These are phyloP conservation scores for Saccharomycopsis oosterbeekiorum DNA, from an alignment of 805 yeast genomes.

Conservation along the genomic window DNA sequence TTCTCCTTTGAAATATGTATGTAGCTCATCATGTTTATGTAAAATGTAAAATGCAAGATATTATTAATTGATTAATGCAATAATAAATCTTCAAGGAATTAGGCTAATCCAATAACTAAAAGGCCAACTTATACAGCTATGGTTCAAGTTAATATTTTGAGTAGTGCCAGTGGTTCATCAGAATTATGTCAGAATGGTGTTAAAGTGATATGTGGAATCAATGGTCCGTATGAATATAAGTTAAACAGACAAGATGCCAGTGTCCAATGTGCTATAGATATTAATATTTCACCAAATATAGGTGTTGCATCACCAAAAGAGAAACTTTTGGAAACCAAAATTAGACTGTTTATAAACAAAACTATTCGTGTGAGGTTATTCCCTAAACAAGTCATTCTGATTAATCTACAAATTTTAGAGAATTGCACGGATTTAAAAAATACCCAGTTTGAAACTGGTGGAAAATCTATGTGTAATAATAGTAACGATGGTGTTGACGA, in stretches of 20 bases:
- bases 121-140: too few relatives aligned
- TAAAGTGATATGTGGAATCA: conserved; percentile 61
- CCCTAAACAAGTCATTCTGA: conserved; percentile 72
- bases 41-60: too few relatives aligned
- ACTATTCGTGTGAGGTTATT: conserved; percentile 48
- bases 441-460: background rate
- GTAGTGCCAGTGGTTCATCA: conserved; percentile 76
- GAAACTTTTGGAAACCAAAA: conserved; percentile 59
- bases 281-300: conserved; percentile 64
- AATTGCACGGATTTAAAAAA: conserved; percentile 28
- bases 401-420: conserved; percentile 55
- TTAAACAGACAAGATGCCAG: conserved; percentile 74
- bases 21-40: too few relatives aligned
- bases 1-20: too few relatives aligned
- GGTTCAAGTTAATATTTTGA: conserved; percentile 27
- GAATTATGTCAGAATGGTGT: conserved; percentile 41
- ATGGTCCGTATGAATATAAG: conserved; percentile 87
- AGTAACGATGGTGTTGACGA: conserved; percentile 20
- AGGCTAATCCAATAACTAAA: too few relatives aligned
- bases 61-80: too few relatives aligned
- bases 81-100: too few relatives aligned
- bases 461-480: background rate
- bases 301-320: conserved; percentile 76
- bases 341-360: conserved; percentile 51
- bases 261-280: conserved; percentile 59